Evolutionary conservation across 805 yeast species (phyloP), one percentile per base, ranked within the genome.

Genomic region (Cyberlindnera bimundalis): DNA sequence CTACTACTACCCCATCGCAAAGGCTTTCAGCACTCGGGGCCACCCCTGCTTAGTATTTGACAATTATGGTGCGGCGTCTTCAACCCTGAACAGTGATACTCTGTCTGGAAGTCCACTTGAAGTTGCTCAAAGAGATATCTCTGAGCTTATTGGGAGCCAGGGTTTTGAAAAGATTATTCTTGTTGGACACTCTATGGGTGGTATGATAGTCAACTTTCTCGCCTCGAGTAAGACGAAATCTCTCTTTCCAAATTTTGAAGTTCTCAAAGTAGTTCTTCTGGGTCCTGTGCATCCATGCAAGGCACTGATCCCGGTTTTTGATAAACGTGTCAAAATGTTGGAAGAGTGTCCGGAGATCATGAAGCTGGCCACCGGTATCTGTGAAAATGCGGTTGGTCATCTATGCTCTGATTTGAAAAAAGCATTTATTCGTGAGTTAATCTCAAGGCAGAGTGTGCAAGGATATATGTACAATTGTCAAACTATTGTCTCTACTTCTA

Each of bases 141-240:
- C n/a, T 6, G 43, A 40, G 15, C 27, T 40, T 9, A 40, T 40
- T n/a, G 5, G 31, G 14, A 18, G 30, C 20, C 16, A 23, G 6
- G 32, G 37, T n/a, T 23, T 30, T 16, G 13, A 15, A 4, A 21
- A 29, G 6, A 16, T 35, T 5, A 21, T 26, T 4, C 26, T 40
- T 10, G 39, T 40, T 6, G 43, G 43, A 6, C 43, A 40, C 19
- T 40, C 43, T 10, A 40, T 40, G 35, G 43, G 43, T 12, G 36
- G 39, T 16, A 35, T 40, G 39, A 35, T 40, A 26, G 39, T 21
- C 14, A 35, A 30, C 21, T 40, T 26, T 24, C 4, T 40, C 3
- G 10, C 35, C 15, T 19, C 36, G 8, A 18, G 20, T 5, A 11
- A 14, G 13, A 19, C 20, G 33, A 19, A 20, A 13, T 6, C 11